phyloP scores from a whole-genome alignment of 2,329 filamentous ascomycete species.

The Aurifilum marmelostoma region DNA sequence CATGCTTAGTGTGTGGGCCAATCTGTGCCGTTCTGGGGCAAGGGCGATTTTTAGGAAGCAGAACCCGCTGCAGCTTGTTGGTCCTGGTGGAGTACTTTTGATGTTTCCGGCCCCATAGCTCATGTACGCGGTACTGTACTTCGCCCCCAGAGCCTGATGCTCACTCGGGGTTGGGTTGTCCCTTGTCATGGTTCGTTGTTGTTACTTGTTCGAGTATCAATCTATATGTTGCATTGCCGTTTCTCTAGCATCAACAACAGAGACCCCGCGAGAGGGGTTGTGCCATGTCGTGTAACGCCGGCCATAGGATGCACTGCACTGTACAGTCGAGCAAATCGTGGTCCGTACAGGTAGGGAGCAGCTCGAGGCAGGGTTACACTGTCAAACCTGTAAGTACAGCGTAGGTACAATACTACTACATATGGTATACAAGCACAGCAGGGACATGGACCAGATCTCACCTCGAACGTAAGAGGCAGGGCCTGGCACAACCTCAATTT shows the following conservation, averaged over 20 bases:
- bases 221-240: not conserved
- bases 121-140: not conserved
- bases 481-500: constrained; percentile 12
- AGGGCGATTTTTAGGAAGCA: constrained; percentile 1
- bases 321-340: not conserved
- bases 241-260: not conserved
- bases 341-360: not conserved
- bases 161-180: not conserved
- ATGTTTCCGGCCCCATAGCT: constrained; percentile 6
- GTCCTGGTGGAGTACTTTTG: not conserved
- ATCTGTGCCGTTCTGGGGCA: constrained; percentile 5
- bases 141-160: not conserved
- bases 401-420: not conserved
- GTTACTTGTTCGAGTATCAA: not conserved
- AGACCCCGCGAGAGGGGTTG: not conserved
- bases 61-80: constrained; percentile 7
- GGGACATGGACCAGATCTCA: not conserved
- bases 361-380: not conserved
- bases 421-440: no score
- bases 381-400: not conserved
- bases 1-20: not conserved
- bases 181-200: not conserved
- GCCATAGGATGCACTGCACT: no score
- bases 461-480: constrained; percentile 3
- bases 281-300: not conserved